A percentile compares a stretch with the other conserved stretches of the same genome.
Conservation (phyloP, 2,329 filamentous ascomycete genomes). For the Colletotrichum musae region DNA sequence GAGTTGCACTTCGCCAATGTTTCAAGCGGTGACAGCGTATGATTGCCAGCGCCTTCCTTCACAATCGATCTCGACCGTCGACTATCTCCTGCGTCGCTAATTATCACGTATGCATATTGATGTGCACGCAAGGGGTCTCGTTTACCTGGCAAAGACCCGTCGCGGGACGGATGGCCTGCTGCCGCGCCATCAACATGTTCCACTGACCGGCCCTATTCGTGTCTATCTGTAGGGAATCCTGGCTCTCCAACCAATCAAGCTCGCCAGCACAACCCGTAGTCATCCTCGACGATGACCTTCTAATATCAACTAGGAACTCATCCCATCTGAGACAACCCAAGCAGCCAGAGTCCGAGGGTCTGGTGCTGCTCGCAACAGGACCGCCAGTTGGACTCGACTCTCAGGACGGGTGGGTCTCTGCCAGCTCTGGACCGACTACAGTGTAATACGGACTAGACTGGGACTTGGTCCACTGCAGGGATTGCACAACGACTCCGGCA, state of each 20-base stretch:
- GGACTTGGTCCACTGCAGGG: conserved; percentile 4
- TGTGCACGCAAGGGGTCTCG: conserved; percentile 22
- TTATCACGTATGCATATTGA: not conserved
- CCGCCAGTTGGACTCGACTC: not conserved
- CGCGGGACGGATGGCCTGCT: not conserved
- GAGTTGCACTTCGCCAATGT: conserved; percentile 13
- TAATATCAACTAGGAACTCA: no score
- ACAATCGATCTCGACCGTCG: not conserved
- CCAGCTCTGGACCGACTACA: conserved; percentile 5
- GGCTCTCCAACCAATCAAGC: not conserved
- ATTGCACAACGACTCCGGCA: conserved; percentile 10
- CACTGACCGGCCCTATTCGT: not conserved
- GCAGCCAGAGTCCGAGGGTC: not conserved
- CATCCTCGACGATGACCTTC: no score
- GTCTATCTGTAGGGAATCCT: not conserved
- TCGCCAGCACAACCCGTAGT: no score
- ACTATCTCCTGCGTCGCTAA: not conserved
- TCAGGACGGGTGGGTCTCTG: conserved; percentile 2
- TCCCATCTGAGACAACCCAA: not conserved
- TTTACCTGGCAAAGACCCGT: conserved; percentile 3
- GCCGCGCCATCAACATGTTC: conserved; percentile 16
- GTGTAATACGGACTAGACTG: not conserved
- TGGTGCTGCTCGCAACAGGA: not conserved
- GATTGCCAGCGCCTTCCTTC: conserved; percentile 12
- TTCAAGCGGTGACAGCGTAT: conserved; percentile 22